phyloP scores from a whole-genome alignment of 108 stramenopile species.

The Nitzschia sp. region DNA sequence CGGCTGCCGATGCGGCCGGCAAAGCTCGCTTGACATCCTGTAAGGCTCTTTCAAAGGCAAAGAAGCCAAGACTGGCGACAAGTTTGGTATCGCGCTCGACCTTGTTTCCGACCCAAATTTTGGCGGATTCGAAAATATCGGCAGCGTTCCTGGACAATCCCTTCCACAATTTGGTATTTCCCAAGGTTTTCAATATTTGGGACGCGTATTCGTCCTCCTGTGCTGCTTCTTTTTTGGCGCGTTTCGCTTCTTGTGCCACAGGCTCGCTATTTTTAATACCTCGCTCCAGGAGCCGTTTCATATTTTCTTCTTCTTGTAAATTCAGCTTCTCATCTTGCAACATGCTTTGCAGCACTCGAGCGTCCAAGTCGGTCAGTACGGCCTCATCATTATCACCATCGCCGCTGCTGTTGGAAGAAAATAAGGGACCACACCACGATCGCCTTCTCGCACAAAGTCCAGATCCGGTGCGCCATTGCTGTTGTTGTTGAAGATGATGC shows the following conservation, averaged over 20 bases:
- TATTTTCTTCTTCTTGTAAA: constrained; percentile 58
- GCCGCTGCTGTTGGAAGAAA: background rate
- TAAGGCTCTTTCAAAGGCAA: constrained; percentile 71
- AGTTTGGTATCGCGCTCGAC: constrained; percentile 68
- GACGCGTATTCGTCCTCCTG: constrained; percentile 21
- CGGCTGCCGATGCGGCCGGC: constrained; percentile 51
- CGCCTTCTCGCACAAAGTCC: background rate
- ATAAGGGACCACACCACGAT: background rate
- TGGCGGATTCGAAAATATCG: constrained; percentile 63
- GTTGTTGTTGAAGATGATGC: background rate
- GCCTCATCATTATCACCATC: constrained; percentile 23
- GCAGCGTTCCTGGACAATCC: constrained; percentile 55
- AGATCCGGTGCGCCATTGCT: too few relatives aligned
- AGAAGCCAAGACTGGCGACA: constrained; percentile 65
- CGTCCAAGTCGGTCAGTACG: constrained; percentile 57
- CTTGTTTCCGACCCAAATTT: constrained; percentile 69
- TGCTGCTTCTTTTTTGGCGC: constrained; percentile 8
- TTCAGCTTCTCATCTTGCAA: constrained; percentile 67
- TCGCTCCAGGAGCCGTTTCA: constrained; percentile 66
- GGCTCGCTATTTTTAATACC: constrained; percentile 27
- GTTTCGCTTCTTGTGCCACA: constrained; percentile 8
- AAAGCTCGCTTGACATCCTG: constrained; percentile 73
- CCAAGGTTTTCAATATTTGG: constrained; percentile 43
- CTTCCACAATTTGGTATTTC: constrained; percentile 77
- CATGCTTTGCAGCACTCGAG: constrained; percentile 75